Evolutionary conservation across 495 filamentous ascomycete genomes (phyloP).

Genomic region (Penicillium herquei): DNA sequence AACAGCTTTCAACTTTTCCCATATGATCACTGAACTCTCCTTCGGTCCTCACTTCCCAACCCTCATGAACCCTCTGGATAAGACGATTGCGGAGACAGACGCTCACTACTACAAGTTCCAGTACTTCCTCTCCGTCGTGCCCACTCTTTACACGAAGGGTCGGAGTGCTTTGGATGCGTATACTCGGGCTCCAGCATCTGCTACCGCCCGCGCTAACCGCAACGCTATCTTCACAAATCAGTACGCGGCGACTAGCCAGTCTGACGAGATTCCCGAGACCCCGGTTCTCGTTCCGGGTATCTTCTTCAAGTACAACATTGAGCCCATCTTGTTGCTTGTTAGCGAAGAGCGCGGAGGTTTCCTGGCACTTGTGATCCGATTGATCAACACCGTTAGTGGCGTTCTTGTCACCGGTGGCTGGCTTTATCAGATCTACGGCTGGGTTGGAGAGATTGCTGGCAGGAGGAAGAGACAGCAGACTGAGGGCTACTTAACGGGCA

Average conservation of each 20-base stretch:
- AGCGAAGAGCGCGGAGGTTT: constrained; percentile 77
- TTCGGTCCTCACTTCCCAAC: constrained; percentile 95
- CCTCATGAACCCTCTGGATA: constrained; percentile 91
- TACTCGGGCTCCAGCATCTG: constrained; percentile 23
- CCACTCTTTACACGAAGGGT: constrained; percentile 81
- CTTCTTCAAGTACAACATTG: constrained; percentile 99
- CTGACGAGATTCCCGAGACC: constrained; percentile 62
- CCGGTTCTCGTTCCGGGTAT: constrained; percentile 72
- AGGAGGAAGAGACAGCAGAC: constrained; percentile 43
- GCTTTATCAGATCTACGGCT: constrained; percentile 58
- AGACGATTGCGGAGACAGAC: constrained; percentile 73
- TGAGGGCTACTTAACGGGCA: constrained; percentile 60
- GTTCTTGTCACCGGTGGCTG: constrained; percentile 63
- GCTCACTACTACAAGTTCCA: constrained; percentile 92
- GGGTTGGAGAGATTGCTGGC: constrained; percentile 46
- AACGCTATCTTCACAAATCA: constrained; percentile 89
- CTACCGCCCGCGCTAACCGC: constrained; percentile 24
- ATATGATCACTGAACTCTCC: constrained; percentile 94
- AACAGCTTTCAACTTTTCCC: constrained; percentile 94
- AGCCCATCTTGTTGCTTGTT: constrained; percentile 86
- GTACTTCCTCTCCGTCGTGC: constrained; percentile 96
- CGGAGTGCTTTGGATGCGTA: constrained; percentile 46
- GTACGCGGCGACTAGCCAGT: constrained; percentile 92
- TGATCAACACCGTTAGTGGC: constrained; percentile 65
- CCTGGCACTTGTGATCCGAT: constrained; percentile 69